Evolutionary conservation across 1,284 basidiomycete species (phyloP).

Genomic region (Hortiboletus rubellus): DNA sequence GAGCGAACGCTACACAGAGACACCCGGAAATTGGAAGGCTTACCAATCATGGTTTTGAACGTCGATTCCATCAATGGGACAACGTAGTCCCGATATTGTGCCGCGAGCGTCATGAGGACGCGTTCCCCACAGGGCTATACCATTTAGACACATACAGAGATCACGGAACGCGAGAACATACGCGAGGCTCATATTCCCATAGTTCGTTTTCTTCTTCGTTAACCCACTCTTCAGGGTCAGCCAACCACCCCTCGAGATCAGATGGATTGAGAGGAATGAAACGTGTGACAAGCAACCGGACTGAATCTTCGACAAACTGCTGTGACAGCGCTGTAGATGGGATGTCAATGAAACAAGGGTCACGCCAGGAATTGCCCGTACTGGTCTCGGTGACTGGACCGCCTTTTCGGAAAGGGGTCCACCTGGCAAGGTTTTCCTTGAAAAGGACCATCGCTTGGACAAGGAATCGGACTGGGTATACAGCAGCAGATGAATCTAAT

Average conservation of each 20-base stretch:
- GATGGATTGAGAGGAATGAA: slow-evolving; percentile 79
- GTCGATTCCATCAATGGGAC: slow-evolving; percentile 66
- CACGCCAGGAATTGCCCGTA: slow-evolving; percentile 31
- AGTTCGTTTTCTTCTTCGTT: slow-evolving; percentile 82
- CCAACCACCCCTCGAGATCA: slow-evolving; percentile 79
- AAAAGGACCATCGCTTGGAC: slow-evolving; percentile 88
- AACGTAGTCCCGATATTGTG: slow-evolving; percentile 73
- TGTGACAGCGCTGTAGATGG: slow-evolving; percentile 60
- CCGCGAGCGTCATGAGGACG: slow-evolving; percentile 77
- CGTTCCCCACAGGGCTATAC: slow-evolving; percentile 83
- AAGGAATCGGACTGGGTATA: slow-evolving; percentile 77
- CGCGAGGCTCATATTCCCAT: slow-evolving; percentile 87
- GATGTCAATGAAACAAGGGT: slow-evolving; percentile 18
- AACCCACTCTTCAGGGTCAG: slow-evolving; percentile 90
- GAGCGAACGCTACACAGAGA: slow-evolving; percentile 1
- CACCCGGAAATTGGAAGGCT: slow-evolving; percentile 17
- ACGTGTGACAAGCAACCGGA: slow-evolving; percentile 74
- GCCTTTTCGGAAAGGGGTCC: slow-evolving; percentile 62
- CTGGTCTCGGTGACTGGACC: slow-evolving; percentile 60
- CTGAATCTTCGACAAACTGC: slow-evolving; percentile 77
- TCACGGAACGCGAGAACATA: slow-evolving; percentile 33
- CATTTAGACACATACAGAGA: slow-evolving; percentile 2
- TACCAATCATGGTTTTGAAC: slow-evolving; percentile 57
- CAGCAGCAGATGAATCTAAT: slow-evolving; percentile 50
- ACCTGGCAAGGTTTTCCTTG: slow-evolving; percentile 78